These are phyloP conservation scores for Metschnikowia borealis DNA, from an alignment of 805 yeast species.

Conservation along the genomic window DNA sequence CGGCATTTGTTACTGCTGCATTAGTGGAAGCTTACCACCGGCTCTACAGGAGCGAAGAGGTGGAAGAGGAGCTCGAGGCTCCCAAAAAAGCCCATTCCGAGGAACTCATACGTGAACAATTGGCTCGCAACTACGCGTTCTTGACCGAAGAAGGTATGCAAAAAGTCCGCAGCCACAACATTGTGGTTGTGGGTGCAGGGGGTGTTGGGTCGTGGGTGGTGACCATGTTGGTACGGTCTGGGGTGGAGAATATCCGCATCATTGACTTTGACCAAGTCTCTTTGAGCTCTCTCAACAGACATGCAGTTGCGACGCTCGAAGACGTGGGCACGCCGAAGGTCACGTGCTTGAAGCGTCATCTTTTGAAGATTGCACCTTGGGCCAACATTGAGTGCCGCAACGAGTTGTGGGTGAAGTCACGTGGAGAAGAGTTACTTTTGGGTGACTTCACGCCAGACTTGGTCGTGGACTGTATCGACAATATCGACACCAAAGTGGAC, in stretches of 20 bases:
- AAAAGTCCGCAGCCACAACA: constrained; percentile 62
- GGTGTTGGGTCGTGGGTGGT: constrained; percentile 98
- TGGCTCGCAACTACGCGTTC: constrained; percentile 91
- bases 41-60: not conserved
- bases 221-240: constrained; percentile 87
- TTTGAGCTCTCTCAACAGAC: constrained; percentile 85
- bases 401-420: constrained; percentile 68
- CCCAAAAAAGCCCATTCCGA: constrained; percentile 38
- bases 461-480: constrained; percentile 93
- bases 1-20: constrained; percentile 11
- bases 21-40: constrained; percentile 13
- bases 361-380: constrained; percentile 89
- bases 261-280: constrained; percentile 97
- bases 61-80: not conserved
- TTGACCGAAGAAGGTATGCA: constrained; percentile 81
- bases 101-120: constrained; percentile 80
- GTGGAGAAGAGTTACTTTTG: constrained; percentile 57
- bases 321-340: constrained; percentile 96
- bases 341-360: constrained; percentile 65
- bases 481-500: constrained; percentile 95
- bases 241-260: constrained; percentile 71
- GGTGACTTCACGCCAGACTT: constrained; percentile 61
- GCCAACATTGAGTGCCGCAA: constrained; percentile 71
- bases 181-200: constrained; percentile 89
- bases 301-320: constrained; percentile 83